Base-by-base conservation (phyloP, 345 rosid species). In the Streptanthus diversifolius region DNA sequence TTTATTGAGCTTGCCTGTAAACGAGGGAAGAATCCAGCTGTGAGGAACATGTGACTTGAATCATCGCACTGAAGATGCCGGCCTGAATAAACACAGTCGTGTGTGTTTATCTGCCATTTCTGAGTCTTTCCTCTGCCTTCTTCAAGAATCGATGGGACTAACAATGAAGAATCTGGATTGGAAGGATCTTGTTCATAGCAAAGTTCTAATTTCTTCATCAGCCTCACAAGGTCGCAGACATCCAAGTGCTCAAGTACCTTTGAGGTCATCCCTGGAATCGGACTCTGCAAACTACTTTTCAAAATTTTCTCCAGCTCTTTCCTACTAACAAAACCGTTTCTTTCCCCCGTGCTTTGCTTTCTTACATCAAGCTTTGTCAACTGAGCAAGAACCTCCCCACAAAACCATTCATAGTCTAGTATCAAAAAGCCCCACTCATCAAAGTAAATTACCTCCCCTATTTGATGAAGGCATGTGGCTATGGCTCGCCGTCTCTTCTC, bases 21-120 rank as follows among this genome's bases (percentile, higher is more conserved):
- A 79, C 89, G 95, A 22, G 96, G 93, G 80, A 95, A 95, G 89
- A 86, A 88, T 69, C 95, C 95, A 35, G 96, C 90, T 10, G 93
- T 87, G 77, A 95, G 88, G 78, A 90, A 95, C 84, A 82, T 84
- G 81, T 84, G 95, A 80, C 91, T 89, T 67, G 95, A 87, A 81
- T 95, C 92, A 71, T 95, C 95, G 37, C 93, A 95, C 74, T 85
- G 86, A 24, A 91, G 95, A 95, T 95, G 97, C 72, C 99, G 80
- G 39, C 99, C 96, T 1, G 86, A 79, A 62, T 81, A 88, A 69
- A 91, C 35, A 73, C 85, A 82, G 66, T 87, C 90, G 2, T 83
- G 77, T 64, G 83, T 25, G 45, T 77, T 83, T 51, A 85, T 53
- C 74, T 72, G 95, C 99, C 99, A 91, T 70, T 79, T 87, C 84